These are phyloP conservation scores for Monotropa hypopitys DNA, from an alignment of 179 eudicot genomes.

Conservation along the genomic window DNA sequence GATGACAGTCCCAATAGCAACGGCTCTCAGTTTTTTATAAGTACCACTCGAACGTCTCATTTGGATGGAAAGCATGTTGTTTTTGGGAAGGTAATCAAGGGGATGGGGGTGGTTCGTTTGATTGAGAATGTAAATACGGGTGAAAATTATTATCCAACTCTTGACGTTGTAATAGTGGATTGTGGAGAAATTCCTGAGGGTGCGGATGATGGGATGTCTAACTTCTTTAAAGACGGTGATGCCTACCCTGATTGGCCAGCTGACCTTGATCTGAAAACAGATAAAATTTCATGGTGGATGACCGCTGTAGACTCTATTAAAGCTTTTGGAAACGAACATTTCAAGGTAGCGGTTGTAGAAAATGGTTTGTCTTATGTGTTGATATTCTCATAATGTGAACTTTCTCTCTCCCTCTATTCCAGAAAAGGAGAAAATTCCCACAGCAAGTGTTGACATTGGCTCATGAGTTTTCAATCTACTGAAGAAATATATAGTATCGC, in stretches of 20 bases:
- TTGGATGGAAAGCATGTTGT: slow-evolving; percentile 71
- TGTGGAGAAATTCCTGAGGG: slow-evolving; percentile 72
- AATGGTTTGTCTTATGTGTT: neutral
- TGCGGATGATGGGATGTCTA: slow-evolving; percentile 47
- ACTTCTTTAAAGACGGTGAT: slow-evolving; percentile 76
- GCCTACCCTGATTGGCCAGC: slow-evolving; percentile 65
- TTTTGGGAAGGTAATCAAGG: slow-evolving; percentile 69
- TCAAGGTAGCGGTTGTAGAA: slow-evolving; percentile 39
- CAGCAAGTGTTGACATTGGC: neutral
- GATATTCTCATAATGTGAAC: slow-evolving; percentile 12
- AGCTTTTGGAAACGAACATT: slow-evolving; percentile 51
- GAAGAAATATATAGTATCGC: neutral
- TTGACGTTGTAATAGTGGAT: slow-evolving; percentile 41
- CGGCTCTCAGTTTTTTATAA: slow-evolving; percentile 62
- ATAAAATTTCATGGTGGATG: slow-evolving; percentile 58
- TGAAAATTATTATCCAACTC: slow-evolving; percentile 23
- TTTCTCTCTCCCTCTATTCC: neutral
- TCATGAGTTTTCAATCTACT: neutral
- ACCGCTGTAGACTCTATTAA: slow-evolving; percentile 46
- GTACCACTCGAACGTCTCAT: slow-evolving; percentile 46
- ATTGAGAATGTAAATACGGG: slow-evolving; percentile 40
- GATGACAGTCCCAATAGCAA: slow-evolving; percentile 51
- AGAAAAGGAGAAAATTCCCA: neutral
- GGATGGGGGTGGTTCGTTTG: slow-evolving; percentile 51
- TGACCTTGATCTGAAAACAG: slow-evolving; percentile 50